phyloP scores from a whole-genome alignment of 2,329 filamentous ascomycete species.

The Elsinoe necatrix region DNA sequence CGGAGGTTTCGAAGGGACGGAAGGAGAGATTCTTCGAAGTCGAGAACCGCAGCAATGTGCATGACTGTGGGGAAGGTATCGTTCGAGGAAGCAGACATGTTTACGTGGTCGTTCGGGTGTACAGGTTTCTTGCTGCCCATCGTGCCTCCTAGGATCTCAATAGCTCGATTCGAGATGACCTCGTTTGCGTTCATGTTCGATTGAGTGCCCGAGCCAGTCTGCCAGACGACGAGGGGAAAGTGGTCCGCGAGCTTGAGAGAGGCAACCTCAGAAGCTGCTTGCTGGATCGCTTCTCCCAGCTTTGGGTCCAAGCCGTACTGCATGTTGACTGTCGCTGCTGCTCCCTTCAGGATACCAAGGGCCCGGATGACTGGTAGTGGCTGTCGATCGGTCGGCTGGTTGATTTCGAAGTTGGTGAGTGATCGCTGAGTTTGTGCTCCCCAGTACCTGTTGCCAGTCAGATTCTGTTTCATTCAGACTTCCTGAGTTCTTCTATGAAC shows the following conservation, averaged over 20 bases:
- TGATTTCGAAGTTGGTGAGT: conserved; percentile 96
- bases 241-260: conserved; percentile 90
- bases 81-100: conserved; percentile 97
- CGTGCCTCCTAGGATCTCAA: conserved; percentile 87
- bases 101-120: conserved; percentile 98
- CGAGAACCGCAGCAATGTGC: conserved; percentile 96
- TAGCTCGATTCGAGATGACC: conserved; percentile 97
- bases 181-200: conserved; percentile 99
- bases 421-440: conserved; percentile 95
- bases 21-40: conserved; percentile 77
- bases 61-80: conserved; percentile 99
- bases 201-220: conserved; percentile 96
- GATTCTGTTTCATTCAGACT: neutral
- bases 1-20: conserved; percentile 76
- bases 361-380: conserved; percentile 84
- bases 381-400: conserved; percentile 98
- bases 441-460: conserved; percentile 58
- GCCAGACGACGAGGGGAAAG: conserved; percentile 98
- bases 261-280: conserved; percentile 88
- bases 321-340: conserved; percentile 93
- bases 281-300: conserved; percentile 84
- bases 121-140: conserved; percentile 98
- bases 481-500: neutral
- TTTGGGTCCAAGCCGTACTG: conserved; percentile 85
- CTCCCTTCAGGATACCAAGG: conserved; percentile 95